phyloP scores from a whole-genome alignment of 495 filamentous ascomycete genomes.

The Daldinia caldariorum region DNA sequence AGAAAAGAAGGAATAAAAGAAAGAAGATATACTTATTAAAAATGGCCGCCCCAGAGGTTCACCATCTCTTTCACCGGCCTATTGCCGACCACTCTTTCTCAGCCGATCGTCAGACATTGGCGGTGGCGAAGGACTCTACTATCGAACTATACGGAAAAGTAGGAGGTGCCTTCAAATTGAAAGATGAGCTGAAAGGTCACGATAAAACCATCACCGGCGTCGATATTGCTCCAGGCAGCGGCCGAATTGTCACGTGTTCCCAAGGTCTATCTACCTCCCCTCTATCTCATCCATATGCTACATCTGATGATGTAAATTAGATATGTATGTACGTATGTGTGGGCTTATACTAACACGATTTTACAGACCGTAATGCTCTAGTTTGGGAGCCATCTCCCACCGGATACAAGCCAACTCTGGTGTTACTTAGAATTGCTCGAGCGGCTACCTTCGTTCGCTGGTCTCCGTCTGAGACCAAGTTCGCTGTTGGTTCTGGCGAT shows the following conservation, averaged over 20 bases:
- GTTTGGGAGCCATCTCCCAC: conserved; percentile 93
- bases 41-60: conserved; percentile 89
- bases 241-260: conserved; percentile 96
- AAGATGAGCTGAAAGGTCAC: conserved; percentile 93
- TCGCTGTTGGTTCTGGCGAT: conserved; percentile 95
- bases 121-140: conserved; percentile 88
- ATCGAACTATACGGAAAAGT: conserved; percentile 86
- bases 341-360: conserved; percentile 4
- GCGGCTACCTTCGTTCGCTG: conserved; percentile 97
- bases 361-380: conserved; percentile 92
- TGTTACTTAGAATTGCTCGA: conserved; percentile 95
- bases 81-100: conserved; percentile 99
- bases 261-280: conserved; percentile 68
- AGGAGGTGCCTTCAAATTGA: conserved; percentile 80
- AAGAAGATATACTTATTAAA: conserved; percentile 24
- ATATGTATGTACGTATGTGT: neutral
- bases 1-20: conserved; percentile 11
- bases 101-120: conserved; percentile 85
- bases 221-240: conserved; percentile 89
- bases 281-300: neutral
- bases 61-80: conserved; percentile 95
- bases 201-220: conserved; percentile 97
- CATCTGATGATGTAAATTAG: no score
- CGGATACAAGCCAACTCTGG: conserved; percentile 96
- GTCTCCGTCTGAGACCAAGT: conserved; percentile 96